These are phyloP conservation scores for Mesembryanthemum crystallinum DNA, from an alignment of 148 eudicot genomes.

Conservation along the genomic window DNA sequence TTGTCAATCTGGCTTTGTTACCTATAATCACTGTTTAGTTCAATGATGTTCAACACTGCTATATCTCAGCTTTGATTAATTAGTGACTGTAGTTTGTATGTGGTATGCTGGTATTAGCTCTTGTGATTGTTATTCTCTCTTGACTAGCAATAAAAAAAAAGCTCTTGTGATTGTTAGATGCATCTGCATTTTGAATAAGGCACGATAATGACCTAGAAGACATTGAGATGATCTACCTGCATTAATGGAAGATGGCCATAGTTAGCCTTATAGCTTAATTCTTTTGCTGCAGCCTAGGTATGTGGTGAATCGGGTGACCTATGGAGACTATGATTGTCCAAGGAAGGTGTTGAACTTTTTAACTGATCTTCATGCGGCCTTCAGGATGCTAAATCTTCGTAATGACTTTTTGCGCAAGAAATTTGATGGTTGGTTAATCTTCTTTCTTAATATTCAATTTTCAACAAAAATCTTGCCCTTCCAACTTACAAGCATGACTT, in stretches of 20 bases:
- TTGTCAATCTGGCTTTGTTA: not conserved
- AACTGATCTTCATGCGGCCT: conserved; percentile 93
- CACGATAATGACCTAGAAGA: not conserved
- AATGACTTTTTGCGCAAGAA: conserved; percentile 94
- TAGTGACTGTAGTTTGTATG: not conserved
- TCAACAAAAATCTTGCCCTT: not conserved
- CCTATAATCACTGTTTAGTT: not conserved
- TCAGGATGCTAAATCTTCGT: conserved; percentile 95
- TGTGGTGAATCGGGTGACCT: conserved; percentile 92
- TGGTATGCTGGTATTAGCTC: not conserved
- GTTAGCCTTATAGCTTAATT: conserved; percentile 8
- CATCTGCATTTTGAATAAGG: not conserved
- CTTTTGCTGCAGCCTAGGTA: conserved; percentile 83
- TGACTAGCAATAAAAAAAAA: too few species aligned
- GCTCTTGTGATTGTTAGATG: not conserved
- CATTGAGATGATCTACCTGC: not conserved
- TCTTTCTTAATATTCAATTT: not conserved
- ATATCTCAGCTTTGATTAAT: not conserved
- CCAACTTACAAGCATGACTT: too few species aligned
- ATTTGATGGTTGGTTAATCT: conserved; percentile 71
- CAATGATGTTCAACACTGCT: not conserved
- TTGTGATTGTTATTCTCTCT: not conserved
- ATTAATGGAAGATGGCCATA: not conserved
- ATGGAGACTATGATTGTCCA: conserved; percentile 96
- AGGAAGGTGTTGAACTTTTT: conserved; percentile 78